These are phyloP conservation scores for Lablab purpureus DNA, from an alignment of 306 rosid genomes.

Conservation along the genomic window DNA sequence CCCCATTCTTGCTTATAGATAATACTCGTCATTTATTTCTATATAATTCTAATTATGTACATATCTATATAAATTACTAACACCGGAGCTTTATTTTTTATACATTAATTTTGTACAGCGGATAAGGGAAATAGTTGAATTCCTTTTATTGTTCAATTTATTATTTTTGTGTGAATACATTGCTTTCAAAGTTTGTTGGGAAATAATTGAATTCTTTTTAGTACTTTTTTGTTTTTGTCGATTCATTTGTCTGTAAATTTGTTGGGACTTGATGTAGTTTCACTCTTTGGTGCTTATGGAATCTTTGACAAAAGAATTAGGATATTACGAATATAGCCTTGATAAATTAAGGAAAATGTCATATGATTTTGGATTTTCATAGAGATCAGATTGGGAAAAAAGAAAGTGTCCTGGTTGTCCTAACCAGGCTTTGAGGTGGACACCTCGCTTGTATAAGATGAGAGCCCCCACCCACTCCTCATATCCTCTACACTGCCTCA, in stretches of 20 bases:
- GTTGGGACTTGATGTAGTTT: neutral
- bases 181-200: neutral
- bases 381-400: too few species aligned
- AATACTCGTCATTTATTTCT: conserved; percentile 26
- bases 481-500: too few species aligned
- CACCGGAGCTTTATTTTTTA: neutral
- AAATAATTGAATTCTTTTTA: too few species aligned
- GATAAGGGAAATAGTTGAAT: conserved; percentile 20
- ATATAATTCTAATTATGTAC: neutral
- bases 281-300: neutral
- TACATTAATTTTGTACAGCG: neutral
- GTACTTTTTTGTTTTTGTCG: too few species aligned
- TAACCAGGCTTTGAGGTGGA: too few species aligned
- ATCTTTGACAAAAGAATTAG: neutral
- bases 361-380: too few species aligned
- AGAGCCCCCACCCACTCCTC: too few species aligned
- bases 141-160: conserved; percentile 1
- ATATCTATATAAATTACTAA: conserved; percentile 28
- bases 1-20: neutral
- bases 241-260: neutral
- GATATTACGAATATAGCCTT: too few species aligned
- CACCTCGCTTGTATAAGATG: too few species aligned
- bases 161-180: neutral
- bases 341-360: too few species aligned
- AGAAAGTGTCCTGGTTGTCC: too few species aligned